Evolutionary conservation across 2,329 filamentous ascomycete genomes (phyloP).

Genomic region (Colletotrichum tofieldiae): DNA sequence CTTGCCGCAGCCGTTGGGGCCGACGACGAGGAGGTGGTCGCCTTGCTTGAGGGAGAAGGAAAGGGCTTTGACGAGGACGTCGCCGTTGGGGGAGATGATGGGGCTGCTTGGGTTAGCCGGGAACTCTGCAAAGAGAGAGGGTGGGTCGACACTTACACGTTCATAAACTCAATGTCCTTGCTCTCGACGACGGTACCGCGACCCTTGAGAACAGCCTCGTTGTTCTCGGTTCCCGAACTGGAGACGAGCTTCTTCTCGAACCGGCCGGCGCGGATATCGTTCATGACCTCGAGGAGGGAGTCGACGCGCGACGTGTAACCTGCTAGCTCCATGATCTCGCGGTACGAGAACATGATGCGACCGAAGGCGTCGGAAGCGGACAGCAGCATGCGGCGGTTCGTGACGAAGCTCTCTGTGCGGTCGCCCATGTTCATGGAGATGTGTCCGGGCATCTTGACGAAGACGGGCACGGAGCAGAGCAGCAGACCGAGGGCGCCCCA

Average conservation of each 20-base stretch:
- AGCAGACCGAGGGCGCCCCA: slow-evolving; percentile 95
- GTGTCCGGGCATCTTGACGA: slow-evolving; percentile 89
- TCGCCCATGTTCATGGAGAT: slow-evolving; percentile 78
- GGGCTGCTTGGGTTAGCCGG: slow-evolving; percentile 64
- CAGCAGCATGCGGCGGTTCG: slow-evolving; percentile 91
- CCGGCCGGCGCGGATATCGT: slow-evolving; percentile 89
- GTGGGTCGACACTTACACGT: slow-evolving; percentile 72
- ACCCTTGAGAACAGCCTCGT: slow-evolving; percentile 85
- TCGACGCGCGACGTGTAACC: slow-evolving; percentile 96
- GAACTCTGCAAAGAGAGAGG: background rate
- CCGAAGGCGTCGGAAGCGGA: slow-evolving; percentile 97
- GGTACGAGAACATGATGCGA: slow-evolving; percentile 97
- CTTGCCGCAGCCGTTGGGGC: slow-evolving; percentile 97
- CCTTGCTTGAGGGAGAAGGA: slow-evolving; percentile 90
- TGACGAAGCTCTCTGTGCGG: slow-evolving; percentile 86
- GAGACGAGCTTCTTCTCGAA: slow-evolving; percentile 98
- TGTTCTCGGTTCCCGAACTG: slow-evolving; percentile 84
- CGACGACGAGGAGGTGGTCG: slow-evolving; percentile 94
- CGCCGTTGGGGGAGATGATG: slow-evolving; percentile 96
- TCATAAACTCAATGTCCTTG: slow-evolving; percentile 84
- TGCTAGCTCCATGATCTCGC: slow-evolving; percentile 95
- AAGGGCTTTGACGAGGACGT: slow-evolving; percentile 87
- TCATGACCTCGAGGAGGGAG: slow-evolving; percentile 91
- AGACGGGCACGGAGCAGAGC: slow-evolving; percentile 95
- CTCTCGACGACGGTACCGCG: slow-evolving; percentile 88